These are phyloP conservation scores for Laetiporus sulphureus DNA, from an alignment of 1,284 basidiomycete species.

Conservation along the genomic window DNA sequence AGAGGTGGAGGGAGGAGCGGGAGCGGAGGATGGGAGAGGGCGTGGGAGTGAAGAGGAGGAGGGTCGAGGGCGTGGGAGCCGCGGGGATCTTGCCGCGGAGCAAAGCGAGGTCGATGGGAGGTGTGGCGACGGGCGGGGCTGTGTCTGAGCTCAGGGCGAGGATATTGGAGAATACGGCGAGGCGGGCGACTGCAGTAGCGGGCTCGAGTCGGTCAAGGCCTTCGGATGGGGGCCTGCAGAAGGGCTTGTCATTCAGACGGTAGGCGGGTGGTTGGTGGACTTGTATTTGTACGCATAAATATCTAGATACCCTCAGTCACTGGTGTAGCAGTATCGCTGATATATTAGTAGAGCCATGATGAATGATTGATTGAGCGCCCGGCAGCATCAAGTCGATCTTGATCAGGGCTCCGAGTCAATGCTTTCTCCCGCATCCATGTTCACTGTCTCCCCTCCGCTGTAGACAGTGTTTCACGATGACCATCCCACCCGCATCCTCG, in stretches of 20 bases:
- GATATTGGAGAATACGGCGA: slow-evolving; percentile 43
- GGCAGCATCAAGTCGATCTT: too few relatives aligned
- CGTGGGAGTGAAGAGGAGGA: slow-evolving; percentile 42
- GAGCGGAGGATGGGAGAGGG: slow-evolving; percentile 25
- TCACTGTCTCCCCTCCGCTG: too few relatives aligned
- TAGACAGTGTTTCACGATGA: too few relatives aligned
- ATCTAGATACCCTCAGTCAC: too few relatives aligned
- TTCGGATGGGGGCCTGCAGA: slow-evolving; percentile 9
- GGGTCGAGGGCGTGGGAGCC: too few relatives aligned
- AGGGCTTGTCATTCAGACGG: slow-evolving; percentile 1
- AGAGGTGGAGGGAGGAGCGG: slow-evolving; percentile 50
- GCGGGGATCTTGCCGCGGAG: slow-evolving; percentile 20
- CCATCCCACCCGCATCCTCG: too few relatives aligned
- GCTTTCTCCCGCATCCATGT: too few relatives aligned
- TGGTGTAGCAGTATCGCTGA: too few relatives aligned
- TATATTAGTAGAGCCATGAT: too few relatives aligned
- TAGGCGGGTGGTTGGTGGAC: background rate
- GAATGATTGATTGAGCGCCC: too few relatives aligned
- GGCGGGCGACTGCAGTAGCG: slow-evolving; percentile 11
- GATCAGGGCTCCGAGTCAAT: too few relatives aligned
- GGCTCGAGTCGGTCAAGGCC: slow-evolving; percentile 15
- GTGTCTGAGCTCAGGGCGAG: slow-evolving; percentile 44
- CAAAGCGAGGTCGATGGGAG: slow-evolving; percentile 6
- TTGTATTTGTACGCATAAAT: background rate
- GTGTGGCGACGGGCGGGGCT: slow-evolving; percentile 20